phyloP scores from a whole-genome alignment of 2,329 filamentous ascomycete species.

The Cryphonectria naterciae region DNA sequence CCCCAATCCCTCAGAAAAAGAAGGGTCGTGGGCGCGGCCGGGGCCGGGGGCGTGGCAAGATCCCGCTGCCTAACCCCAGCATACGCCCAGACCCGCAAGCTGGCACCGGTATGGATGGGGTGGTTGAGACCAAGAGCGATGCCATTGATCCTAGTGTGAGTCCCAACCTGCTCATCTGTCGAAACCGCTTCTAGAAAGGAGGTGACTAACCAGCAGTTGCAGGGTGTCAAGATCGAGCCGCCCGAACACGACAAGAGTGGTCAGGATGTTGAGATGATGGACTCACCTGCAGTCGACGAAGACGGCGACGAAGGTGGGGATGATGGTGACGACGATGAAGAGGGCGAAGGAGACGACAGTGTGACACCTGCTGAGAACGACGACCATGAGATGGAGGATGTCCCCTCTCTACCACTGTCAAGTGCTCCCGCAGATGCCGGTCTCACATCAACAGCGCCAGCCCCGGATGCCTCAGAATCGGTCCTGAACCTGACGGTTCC shows the following conservation, averaged over 20 bases:
- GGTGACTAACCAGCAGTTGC: conserved; percentile 30
- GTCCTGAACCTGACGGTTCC: conserved; percentile 39
- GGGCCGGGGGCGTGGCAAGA: conserved; percentile 63
- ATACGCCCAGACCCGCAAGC: conserved; percentile 39
- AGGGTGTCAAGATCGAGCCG: conserved; percentile 49
- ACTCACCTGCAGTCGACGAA: conserved; percentile 52
- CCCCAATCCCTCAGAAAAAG: conserved; percentile 80
- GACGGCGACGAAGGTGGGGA: conserved; percentile 54
- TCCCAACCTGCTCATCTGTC: conserved; percentile 8
- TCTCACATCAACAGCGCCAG: conserved; percentile 39
- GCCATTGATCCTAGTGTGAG: conserved; percentile 46
- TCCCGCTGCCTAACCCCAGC: conserved; percentile 40
- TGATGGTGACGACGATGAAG: conserved; percentile 53
- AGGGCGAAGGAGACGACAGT: conserved; percentile 50
- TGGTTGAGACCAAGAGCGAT: conserved; percentile 44
- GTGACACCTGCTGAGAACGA: conserved; percentile 38
- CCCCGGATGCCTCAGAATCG: conserved; percentile 37
- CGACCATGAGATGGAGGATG: conserved; percentile 36
- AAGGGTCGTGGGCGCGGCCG: conserved; percentile 64
- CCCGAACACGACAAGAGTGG: conserved; percentile 49
- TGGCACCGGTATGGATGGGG: conserved; percentile 44
- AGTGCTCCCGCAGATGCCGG: conserved; percentile 7
- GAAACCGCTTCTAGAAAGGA: neutral
- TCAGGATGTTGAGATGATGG: conserved; percentile 58
- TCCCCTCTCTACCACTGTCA: conserved; percentile 21